These are phyloP conservation scores for Macrocybe gigantea DNA, from an alignment of 768 basidiomycete genomes.

Conservation along the genomic window DNA sequence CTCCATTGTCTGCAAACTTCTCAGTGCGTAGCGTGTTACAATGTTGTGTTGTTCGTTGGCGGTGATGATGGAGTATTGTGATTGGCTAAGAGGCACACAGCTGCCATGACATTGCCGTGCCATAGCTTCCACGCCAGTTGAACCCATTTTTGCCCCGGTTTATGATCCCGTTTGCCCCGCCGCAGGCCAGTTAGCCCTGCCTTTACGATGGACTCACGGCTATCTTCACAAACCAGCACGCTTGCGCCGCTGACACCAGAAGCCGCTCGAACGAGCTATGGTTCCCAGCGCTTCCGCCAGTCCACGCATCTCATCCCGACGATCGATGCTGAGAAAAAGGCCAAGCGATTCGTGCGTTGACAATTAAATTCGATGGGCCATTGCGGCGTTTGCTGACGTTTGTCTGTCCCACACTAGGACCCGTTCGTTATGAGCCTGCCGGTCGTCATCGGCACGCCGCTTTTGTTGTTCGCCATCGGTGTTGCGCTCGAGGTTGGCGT, in stretches of 20 bases:
- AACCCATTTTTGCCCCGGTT: no score
- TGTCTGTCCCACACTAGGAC: conserved; percentile 16
- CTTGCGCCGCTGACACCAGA: background rate
- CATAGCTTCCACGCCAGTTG: no score
- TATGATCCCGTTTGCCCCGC: background rate
- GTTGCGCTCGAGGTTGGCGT: conserved; percentile 42
- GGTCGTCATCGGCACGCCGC: conserved; percentile 30
- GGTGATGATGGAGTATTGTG: no score
- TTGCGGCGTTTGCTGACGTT: background rate
- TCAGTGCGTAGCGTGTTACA: no score
- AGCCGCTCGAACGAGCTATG: conserved; percentile 1
- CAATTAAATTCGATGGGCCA: background rate
- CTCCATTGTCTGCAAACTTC: no score
- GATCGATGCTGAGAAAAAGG: conserved; percentile 22
- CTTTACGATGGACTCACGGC: background rate
- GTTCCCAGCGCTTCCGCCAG: conserved; percentile 33
- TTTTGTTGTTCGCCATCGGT: conserved; percentile 40
- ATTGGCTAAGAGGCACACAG: no score
- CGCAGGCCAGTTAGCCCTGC: background rate
- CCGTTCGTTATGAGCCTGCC: conserved; percentile 28
- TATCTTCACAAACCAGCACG: background rate
- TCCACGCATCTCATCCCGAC: conserved; percentile 46
- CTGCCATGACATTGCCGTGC: conserved; percentile 3
- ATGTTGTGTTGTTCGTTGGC: no score
- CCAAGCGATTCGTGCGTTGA: conserved; percentile 38